Conservation (phyloP, 2,329 filamentous ascomycete genomes). For the Exophiala aquamarina region DNA sequence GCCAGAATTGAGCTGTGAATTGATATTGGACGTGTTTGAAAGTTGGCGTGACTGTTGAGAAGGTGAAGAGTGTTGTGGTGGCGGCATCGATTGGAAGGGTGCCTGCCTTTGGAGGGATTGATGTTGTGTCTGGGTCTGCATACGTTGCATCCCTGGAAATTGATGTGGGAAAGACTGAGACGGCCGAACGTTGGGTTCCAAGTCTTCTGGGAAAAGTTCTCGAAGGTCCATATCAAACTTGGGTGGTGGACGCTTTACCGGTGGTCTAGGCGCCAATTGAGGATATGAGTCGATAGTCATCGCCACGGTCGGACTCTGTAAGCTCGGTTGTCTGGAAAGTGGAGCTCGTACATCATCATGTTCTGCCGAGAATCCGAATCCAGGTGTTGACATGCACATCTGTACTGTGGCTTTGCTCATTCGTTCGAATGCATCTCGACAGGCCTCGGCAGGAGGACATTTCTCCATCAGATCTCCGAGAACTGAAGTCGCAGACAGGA, state of each 20-base stretch:
- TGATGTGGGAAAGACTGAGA: slow-evolving; percentile 21
- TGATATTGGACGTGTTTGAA: slow-evolving; percentile 17
- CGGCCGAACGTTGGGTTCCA: slow-evolving; percentile 27
- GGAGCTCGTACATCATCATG: slow-evolving; percentile 22
- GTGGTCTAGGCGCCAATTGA: slow-evolving; percentile 12
- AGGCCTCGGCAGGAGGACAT: slow-evolving; percentile 91
- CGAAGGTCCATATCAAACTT: slow-evolving; percentile 60
- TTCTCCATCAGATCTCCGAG: slow-evolving; percentile 90
- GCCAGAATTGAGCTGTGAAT: slow-evolving; percentile 18
- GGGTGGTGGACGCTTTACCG: slow-evolving; percentile 45
- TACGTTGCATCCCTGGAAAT: slow-evolving; percentile 10
- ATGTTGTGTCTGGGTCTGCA: slow-evolving; percentile 5
- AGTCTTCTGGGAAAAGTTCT: slow-evolving; percentile 51
- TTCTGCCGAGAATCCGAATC: slow-evolving; percentile 60
- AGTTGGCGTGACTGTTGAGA: slow-evolving; percentile 11
- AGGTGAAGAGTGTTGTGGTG: slow-evolving; percentile 2
- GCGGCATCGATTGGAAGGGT: slow-evolving; percentile 7
- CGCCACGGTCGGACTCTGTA: slow-evolving; percentile 27
- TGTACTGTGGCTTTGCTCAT: slow-evolving; percentile 95
- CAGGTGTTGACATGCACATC: slow-evolving; percentile 86
- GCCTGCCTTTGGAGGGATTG: slow-evolving; percentile 8
- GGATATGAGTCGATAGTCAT: slow-evolving; percentile 23
- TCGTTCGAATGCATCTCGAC: slow-evolving; percentile 88
- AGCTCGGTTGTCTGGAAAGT: slow-evolving; percentile 36
- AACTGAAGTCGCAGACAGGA: slow-evolving; percentile 88